phyloP scores from a whole-genome alignment of 768 basidiomycete genomes.

The Xerocomus brunneocitrinus region DNA sequence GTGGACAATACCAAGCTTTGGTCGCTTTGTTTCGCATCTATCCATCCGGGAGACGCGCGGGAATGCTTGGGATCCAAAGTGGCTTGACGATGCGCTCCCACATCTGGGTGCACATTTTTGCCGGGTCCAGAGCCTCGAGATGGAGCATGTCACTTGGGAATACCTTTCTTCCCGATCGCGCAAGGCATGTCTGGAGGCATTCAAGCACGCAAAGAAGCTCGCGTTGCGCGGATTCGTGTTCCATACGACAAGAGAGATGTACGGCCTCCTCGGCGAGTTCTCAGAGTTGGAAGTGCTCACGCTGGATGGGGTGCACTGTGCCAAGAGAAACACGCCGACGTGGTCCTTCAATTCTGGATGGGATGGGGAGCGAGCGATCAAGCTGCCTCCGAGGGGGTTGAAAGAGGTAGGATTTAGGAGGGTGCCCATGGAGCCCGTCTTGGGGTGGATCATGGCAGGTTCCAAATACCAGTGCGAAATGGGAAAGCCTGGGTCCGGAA shows the following conservation, averaged over 20 bases:
- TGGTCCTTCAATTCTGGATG: conserved; percentile 8
- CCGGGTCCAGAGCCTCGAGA: conserved; percentile 21
- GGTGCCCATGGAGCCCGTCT: conserved; percentile 20
- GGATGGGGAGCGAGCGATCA: conserved; percentile 9
- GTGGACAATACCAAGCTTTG: conserved; percentile 47
- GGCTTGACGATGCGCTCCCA: conserved; percentile 29
- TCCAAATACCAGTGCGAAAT: conserved; percentile 9
- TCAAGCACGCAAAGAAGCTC: conserved; percentile 20
- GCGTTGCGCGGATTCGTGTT: conserved; percentile 24
- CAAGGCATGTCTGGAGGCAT: conserved; percentile 20
- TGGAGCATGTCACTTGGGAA: conserved; percentile 32
- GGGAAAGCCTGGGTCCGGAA: conserved; percentile 8
- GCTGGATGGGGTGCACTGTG: conserved; percentile 28
- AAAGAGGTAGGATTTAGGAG: conserved; percentile 26
- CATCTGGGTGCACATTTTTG: conserved; percentile 18
- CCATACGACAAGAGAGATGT: conserved; percentile 26
- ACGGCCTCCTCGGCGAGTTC: conserved; percentile 25
- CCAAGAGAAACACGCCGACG: conserved; percentile 12
- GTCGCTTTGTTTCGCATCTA: conserved; percentile 44
- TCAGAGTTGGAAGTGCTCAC: conserved; percentile 24
- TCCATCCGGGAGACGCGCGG: conserved; percentile 30
- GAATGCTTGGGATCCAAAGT: conserved; percentile 30
- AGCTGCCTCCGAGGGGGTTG: conserved; percentile 17
- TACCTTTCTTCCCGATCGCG: conserved; percentile 28
- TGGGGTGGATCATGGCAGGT: conserved; percentile 27